phyloP scores from a whole-genome alignment of 2,329 filamentous ascomycete species.

The Aureobasidium sp. region DNA sequence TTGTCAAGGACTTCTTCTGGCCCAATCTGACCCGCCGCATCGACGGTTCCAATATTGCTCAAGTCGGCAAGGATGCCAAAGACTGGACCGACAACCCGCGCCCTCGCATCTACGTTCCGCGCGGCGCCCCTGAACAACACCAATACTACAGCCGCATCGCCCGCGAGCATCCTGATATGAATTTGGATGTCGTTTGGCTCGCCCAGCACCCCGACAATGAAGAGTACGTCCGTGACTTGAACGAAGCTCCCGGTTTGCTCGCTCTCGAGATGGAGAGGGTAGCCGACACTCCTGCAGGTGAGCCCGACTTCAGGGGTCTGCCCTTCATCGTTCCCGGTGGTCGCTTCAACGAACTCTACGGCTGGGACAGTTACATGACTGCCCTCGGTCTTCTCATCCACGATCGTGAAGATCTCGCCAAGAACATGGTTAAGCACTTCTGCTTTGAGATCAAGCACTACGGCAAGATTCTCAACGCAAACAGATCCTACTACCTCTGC shows the following conservation, averaged over 20 bases:
- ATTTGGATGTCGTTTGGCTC: slow-evolving; percentile 78
- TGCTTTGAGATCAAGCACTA: slow-evolving; percentile 98
- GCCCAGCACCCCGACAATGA: slow-evolving; percentile 55
- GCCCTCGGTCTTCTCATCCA: slow-evolving; percentile 82
- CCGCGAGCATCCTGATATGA: slow-evolving; percentile 69
- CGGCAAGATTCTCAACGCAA: slow-evolving; percentile 96
- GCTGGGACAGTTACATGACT: slow-evolving; percentile 99
- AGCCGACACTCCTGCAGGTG: slow-evolving; percentile 58
- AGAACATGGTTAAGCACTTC: slow-evolving; percentile 93
- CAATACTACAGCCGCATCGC: slow-evolving; percentile 84
- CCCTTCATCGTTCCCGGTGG: slow-evolving; percentile 97
- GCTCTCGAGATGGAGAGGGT: slow-evolving; percentile 75
- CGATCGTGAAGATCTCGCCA: slow-evolving; percentile 77
- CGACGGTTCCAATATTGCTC: slow-evolving; percentile 78
- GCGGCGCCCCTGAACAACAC: slow-evolving; percentile 75
- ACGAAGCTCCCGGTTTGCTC: slow-evolving; percentile 78
- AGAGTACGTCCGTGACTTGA: slow-evolving; percentile 74
- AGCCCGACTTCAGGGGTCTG: slow-evolving; percentile 66
- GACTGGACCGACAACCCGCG: slow-evolving; percentile 89
- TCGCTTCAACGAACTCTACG: slow-evolving; percentile 96
- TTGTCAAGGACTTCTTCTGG: slow-evolving; percentile 92
- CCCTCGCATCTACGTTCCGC: slow-evolving; percentile 85
- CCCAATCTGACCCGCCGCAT: slow-evolving; percentile 81
- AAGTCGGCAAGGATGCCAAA: slow-evolving; percentile 84
- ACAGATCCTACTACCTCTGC: slow-evolving; percentile 88